Evolutionary conservation across 768 basidiomycete genomes (phyloP).

Genomic region (Gelatoporia subvermispora): DNA sequence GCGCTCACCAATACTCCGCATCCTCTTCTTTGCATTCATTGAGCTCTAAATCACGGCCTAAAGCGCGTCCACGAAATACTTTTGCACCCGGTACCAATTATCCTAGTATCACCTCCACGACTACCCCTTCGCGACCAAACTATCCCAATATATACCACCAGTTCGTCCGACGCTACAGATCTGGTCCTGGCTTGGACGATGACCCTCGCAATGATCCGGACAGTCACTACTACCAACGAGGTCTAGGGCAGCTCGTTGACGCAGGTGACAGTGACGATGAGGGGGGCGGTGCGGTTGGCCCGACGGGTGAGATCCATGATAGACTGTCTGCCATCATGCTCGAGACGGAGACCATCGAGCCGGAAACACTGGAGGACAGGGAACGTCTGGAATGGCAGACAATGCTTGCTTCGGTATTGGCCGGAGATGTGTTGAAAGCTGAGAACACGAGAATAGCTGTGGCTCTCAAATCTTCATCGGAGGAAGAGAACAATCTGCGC

Average conservation of each 20-base stretch:
- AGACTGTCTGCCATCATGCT: conserved; percentile 47
- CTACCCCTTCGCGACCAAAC: conserved; percentile 29
- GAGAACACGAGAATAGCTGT: conserved; percentile 92
- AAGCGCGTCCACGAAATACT: conserved; percentile 25
- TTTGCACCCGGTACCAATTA: conserved; percentile 26
- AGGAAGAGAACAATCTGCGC: conserved; percentile 64
- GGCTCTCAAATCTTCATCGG: conserved; percentile 62
- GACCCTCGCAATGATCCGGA: conserved; percentile 80
- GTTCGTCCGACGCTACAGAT: conserved; percentile 73
- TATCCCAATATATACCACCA: conserved; percentile 72
- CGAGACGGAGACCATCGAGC: conserved; percentile 61
- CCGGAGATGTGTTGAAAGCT: conserved; percentile 90
- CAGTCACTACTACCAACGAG: conserved; percentile 73
- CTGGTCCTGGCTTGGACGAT: conserved; percentile 54
- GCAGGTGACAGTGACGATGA: conserved; percentile 78
- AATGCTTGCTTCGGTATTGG: conserved; percentile 88
- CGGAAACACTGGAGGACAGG: conserved; percentile 67
- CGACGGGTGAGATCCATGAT: conserved; percentile 43
- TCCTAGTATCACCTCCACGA: conserved; percentile 22
- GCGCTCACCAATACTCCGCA: conserved; percentile 19
- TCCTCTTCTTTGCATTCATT: conserved; percentile 13
- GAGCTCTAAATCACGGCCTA: conserved; percentile 20
- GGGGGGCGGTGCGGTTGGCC: conserved; percentile 41
- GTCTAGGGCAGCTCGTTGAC: conserved; percentile 61
- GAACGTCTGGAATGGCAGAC: conserved; percentile 94